Conservation (phyloP, 164 flowering plant genomes). For the grape (Vitis vinifera) region DNA sequence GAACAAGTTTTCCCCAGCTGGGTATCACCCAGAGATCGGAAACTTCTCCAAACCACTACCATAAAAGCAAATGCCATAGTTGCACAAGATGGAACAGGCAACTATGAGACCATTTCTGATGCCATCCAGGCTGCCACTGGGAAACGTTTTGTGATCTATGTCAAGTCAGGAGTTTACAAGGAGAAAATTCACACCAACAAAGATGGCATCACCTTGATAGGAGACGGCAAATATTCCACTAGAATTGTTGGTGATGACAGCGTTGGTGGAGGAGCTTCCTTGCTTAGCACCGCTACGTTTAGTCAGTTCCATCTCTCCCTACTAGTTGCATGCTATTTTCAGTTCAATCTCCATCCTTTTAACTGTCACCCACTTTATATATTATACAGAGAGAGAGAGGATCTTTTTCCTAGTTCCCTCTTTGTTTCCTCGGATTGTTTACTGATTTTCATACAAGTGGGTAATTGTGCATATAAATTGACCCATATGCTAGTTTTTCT, state of each 20-base stretch:
- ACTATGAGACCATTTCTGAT: constrained; percentile 31
- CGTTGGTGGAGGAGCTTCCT: constrained; percentile 24
- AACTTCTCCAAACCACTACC: constrained; percentile 28
- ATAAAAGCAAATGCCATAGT: constrained; percentile 43
- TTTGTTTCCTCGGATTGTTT: too few relatives aligned
- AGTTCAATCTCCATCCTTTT: too few relatives aligned
- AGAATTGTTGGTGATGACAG: constrained; percentile 35
- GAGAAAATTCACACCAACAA: constrained; percentile 43
- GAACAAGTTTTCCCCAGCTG: constrained; percentile 26
- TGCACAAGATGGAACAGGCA: constrained; percentile 50
- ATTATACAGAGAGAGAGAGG: too few relatives aligned
- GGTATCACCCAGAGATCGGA: constrained; percentile 36
- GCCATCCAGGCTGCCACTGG: constrained; percentile 48
- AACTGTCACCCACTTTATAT: too few relatives aligned
- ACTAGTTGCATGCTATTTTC: background rate
- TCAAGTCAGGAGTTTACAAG: constrained; percentile 45
- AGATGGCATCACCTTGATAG: constrained; percentile 48
- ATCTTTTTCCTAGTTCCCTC: too few relatives aligned
- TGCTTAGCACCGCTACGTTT: constrained; percentile 47
- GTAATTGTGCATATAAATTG: too few relatives aligned
- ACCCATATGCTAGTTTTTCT: too few relatives aligned
- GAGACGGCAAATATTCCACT: constrained; percentile 48
- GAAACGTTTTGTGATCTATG: constrained; percentile 46
- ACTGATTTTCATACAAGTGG: too few relatives aligned
- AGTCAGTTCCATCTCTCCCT: constrained; percentile 25